These are phyloP conservation scores for Baorangia bicolor DNA, from an alignment of 768 basidiomycete species.

Conservation along the genomic window DNA sequence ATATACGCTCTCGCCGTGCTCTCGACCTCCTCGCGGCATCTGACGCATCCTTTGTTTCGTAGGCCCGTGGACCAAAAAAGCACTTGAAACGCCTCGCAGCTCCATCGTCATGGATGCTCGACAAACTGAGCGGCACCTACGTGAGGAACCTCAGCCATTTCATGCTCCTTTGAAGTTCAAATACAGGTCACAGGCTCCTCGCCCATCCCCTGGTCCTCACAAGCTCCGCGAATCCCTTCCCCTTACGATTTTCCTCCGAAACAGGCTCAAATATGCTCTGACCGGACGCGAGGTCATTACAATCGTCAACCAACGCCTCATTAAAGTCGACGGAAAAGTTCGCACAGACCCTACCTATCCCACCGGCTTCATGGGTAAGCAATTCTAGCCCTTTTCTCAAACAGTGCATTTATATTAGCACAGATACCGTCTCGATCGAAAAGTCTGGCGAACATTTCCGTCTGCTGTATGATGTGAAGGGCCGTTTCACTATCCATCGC, in stretches of 20 bases:
- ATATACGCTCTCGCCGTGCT: slow-evolving; percentile 1
- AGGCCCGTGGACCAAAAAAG: slow-evolving; percentile 99
- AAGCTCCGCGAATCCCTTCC: slow-evolving; percentile 98
- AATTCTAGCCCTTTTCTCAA: not conserved
- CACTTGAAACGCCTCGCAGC: slow-evolving; percentile 97
- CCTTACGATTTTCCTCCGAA: slow-evolving; percentile 95
- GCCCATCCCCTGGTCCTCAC: slow-evolving; percentile 98
- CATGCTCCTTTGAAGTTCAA: slow-evolving; percentile 5
- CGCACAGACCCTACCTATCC: slow-evolving; percentile 97
- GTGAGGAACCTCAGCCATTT: slow-evolving; percentile 45
- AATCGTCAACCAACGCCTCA: slow-evolving; percentile 93
- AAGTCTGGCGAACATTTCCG: slow-evolving; percentile 99
- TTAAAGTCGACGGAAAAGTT: slow-evolving; percentile 99
- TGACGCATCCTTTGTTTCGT: slow-evolving; percentile 23
- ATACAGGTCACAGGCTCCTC: slow-evolving; percentile 67
- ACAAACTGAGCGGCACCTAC: slow-evolving; percentile 95
- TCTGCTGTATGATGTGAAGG: slow-evolving; percentile 98
- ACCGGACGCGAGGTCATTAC: slow-evolving; percentile 94
- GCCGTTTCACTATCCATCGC: slow-evolving; percentile 99
- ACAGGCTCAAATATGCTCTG: slow-evolving; percentile 98
- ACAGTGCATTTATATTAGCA: slow-evolving; percentile 1
- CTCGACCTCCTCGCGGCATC: not conserved
- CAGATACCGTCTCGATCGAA: slow-evolving; percentile 96
- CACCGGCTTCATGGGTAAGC: slow-evolving; percentile 92
- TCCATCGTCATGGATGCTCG: slow-evolving; percentile 99